Evolutionary conservation across 2,329 filamentous ascomycete species (phyloP), one percentile per base, ranked within the genome.

Genomic region (Diaporthe eres): DNA sequence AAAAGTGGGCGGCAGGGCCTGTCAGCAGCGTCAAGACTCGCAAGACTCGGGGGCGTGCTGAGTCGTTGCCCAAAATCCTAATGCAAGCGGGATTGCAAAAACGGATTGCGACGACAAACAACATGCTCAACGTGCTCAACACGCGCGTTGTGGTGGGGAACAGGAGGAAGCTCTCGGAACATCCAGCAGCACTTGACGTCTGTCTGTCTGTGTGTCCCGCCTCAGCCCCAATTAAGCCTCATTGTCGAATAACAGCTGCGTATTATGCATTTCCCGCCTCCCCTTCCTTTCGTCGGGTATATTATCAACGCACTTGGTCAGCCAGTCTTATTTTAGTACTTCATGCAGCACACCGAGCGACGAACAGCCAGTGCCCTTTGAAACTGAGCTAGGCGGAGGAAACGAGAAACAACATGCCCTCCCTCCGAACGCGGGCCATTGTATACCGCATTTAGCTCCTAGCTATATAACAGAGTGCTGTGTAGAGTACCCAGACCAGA

Each of bases 71-170:
- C 65, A 70, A 53, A 55, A 70, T 70, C 42, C 65, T 42, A 70
- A 42, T 70, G 65, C 49, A 70, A 70, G 65, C 65, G 49, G 65
- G 65, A 70, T 70, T 70, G 49, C 65, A 70, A 31, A 70, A 70
- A 53, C 25, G 65, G 49, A 28, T 31, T 55, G 65, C 49, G 34
- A 55, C 65, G 49, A 55, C 49, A 22, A 49, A 55, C 34, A 70
- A 70, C 19, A 47, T 47, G 61, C 61, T 65, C 42, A 53, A 37
- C 17, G 12, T 60, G 57, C 57, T 60, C 57, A 60, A 17, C 51
- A 28, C 17, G 53, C 53, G 15, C 15, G 15, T 9, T n/a, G 34
- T 34, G 22, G 65, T 70, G 47, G 65, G 65, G 49, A 42, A 55
- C 22, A 25, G 8, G 9, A 53, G 31, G 63, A 53, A 53, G 47